Evolutionary conservation across 306 rosid species (phyloP).

Genomic region (Fragaria vesca): DNA sequence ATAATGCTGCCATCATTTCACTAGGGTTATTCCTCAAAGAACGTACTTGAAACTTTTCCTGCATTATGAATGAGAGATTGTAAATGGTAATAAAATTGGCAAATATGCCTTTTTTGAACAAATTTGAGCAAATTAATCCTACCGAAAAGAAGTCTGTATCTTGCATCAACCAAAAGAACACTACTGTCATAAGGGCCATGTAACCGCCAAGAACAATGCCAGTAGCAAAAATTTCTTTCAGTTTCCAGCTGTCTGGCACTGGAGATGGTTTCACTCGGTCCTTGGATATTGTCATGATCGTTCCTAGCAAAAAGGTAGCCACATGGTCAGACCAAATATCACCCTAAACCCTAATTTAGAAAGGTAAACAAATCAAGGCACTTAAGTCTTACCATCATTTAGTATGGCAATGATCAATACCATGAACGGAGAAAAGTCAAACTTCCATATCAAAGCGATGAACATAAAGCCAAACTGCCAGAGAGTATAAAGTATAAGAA

Average conservation of each 20-base stretch:
- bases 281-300: conserved; percentile 97
- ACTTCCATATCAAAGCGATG: conserved; percentile 93
- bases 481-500: conserved; percentile 25
- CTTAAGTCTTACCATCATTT: conserved; percentile 70
- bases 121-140: conserved; percentile 15
- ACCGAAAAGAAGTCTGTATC: conserved; percentile 82
- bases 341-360: conserved; percentile 5
- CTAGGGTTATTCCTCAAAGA: conserved; percentile 15
- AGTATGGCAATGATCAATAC: conserved; percentile 91
- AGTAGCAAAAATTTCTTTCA: conserved; percentile 93
- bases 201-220: conserved; percentile 95
- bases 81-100: background rate
- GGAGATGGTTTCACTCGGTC: conserved; percentile 99
- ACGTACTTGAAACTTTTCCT: conserved; percentile 63
- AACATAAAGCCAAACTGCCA: conserved; percentile 92
- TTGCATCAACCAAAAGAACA: conserved; percentile 78
- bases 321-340: conserved; percentile 17
- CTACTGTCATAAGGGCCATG: conserved; percentile 93
- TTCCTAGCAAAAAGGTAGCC: conserved; percentile 48
- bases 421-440: conserved; percentile 98
- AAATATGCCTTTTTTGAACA: background rate
- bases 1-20: conserved; percentile 94
- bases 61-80: conserved; percentile 21
- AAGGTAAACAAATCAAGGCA: background rate
- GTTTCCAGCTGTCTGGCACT: conserved; percentile 89